A percentile compares a stretch with the other conserved stretches of the same genome.
phyloP scores from a whole-genome alignment of 805 yeast species.

The Yarrowia porcina region DNA sequence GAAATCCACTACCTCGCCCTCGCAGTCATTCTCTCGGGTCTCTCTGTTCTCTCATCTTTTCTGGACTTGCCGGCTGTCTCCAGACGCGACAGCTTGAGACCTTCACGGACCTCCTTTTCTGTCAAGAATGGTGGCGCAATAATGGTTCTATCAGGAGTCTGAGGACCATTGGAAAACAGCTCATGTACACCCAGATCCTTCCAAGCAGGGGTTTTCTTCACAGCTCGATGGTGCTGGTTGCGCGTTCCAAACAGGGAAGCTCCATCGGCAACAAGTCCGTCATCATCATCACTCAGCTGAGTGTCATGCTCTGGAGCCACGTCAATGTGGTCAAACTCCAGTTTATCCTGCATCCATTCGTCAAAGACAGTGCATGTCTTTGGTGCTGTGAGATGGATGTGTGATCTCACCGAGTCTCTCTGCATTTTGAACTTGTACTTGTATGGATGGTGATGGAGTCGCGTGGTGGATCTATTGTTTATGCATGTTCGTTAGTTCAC shows the following conservation, averaged over 20 bases:
- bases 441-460: neutral
- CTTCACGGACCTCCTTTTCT: constrained; percentile 9
- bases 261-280: constrained; percentile 32
- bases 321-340: constrained; percentile 35
- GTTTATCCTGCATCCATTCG: constrained; percentile 36
- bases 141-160: neutral
- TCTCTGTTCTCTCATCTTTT: neutral
- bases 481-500: neutral
- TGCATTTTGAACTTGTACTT: constrained; percentile 14
- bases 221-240: constrained; percentile 16
- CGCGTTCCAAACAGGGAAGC: constrained; percentile 31
- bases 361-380: constrained; percentile 34
- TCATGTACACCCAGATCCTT: constrained; percentile 31
- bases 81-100: neutral
- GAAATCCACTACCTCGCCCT: neutral
- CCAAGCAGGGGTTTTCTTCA: constrained; percentile 30
- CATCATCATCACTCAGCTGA: constrained; percentile 32
- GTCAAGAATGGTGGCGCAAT: constrained; percentile 16
- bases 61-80: neutral
- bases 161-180: constrained; percentile 27
- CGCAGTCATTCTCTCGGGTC: constrained; percentile 4
- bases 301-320: constrained; percentile 32
- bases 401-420: constrained; percentile 38
- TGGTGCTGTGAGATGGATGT: constrained; percentile 35
- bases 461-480: neutral